Conservation (phyloP, 2,329 filamentous ascomycete genomes). For the Aphanoascus verrucosus region DNA sequence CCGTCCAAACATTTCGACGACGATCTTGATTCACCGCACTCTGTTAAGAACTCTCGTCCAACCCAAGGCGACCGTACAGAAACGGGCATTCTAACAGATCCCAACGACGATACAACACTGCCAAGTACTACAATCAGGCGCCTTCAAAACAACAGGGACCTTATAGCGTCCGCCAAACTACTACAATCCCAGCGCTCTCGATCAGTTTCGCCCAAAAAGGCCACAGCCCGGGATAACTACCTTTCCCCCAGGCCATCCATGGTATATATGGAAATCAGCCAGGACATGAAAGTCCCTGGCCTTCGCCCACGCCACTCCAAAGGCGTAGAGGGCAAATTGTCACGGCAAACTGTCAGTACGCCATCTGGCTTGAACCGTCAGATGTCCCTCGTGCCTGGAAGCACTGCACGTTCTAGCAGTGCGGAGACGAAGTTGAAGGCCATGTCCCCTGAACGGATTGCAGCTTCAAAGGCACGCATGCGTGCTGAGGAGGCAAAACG, state of each 20-base stretch:
- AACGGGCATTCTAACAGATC: not conserved
- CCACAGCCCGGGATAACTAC: not conserved
- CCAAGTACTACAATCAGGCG: slow-evolving; percentile 3
- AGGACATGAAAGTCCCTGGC: not conserved
- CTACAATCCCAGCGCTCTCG: slow-evolving; percentile 1
- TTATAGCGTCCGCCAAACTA: slow-evolving; percentile 3
- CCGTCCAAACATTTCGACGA: not conserved
- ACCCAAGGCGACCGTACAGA: not conserved
- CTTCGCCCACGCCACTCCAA: slow-evolving; percentile 15
- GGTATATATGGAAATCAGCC: slow-evolving; percentile 18
- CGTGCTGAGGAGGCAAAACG: slow-evolving; percentile 20
- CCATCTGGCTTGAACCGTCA: slow-evolving; percentile 13
- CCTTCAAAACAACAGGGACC: slow-evolving; percentile 8
- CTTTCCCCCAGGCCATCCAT: slow-evolving; percentile 21
- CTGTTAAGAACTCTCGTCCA: not conserved
- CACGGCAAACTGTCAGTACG: not conserved
- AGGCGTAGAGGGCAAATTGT: slow-evolving; percentile 4
- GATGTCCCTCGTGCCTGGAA: slow-evolving; percentile 7
- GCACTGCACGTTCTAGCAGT: not conserved
- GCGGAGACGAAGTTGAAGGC: slow-evolving; percentile 16
- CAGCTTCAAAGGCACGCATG: slow-evolving; percentile 29
- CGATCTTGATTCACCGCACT: not conserved
- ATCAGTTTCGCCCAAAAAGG: slow-evolving; percentile 18
- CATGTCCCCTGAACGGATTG: slow-evolving; percentile 25
- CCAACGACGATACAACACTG: not conserved